Evolutionary conservation across 306 rosid species (phyloP), one percentile per base, ranked within the genome.

Genomic region (Inga laurina): DNA sequence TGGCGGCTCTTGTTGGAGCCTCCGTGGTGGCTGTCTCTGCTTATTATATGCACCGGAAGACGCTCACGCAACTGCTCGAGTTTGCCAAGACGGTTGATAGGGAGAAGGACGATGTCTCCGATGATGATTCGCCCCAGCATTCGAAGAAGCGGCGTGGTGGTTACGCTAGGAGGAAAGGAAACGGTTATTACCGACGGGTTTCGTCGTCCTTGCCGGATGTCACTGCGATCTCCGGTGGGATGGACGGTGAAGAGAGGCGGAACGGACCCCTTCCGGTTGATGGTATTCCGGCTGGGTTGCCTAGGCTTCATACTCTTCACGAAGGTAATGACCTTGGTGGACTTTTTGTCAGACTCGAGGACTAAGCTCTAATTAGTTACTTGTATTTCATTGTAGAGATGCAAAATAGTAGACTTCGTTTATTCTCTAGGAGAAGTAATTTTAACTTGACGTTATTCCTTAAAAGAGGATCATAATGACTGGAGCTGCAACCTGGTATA

Each of bases 1-100:
- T 96, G 93, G 99, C 98, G 83, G 98, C 99, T 82, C 89, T 96
- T 44, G 92, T 96, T 14, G 99, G 99, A 34, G 98, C 98, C 7
- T 96, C 99, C 56, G 77, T 93, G 51, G 97, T 92, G 7, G 99
- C 98, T 4, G 97, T 92, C 39, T 93, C 99, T 54, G 97, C 98
- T 7, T 93, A 92, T 80, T 96, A 92, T 62, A 91, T 93, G 94
- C 99, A 96, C 89, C 94, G 94, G 22, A 96, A 91, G 90, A 92
- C 99, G 84, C 91, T 93, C 18, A 82, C 92, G 52, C 97, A 96
- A 90, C 86, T 95, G 16, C 88, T 96, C 4, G 99, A 96, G 92
- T 91, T 92, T 49, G 94, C 99, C 5, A 90, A 92, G 85, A 74
- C 97, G 41, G 97, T 92, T 79, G 99, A 95, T 87, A 78, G 87